Evolutionary conservation across 78 protist species (phyloP).

Genomic region (Planoprotostelium fungivorum): DNA sequence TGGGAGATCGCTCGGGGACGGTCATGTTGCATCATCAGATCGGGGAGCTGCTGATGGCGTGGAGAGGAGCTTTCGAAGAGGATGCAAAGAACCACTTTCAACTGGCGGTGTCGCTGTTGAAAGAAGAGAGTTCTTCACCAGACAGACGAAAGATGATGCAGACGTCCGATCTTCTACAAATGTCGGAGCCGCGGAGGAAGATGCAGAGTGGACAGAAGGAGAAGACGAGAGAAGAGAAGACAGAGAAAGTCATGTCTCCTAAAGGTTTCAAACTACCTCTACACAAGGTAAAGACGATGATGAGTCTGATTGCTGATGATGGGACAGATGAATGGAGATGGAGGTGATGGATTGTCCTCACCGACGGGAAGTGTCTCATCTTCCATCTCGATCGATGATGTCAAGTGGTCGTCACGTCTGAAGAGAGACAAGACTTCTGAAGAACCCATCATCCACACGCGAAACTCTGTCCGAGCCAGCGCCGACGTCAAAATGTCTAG

Average conservation of each 20-base stretch:
- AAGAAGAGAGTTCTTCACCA: background rate
- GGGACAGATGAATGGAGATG: background rate
- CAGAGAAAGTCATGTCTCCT: background rate
- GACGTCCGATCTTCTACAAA: background rate
- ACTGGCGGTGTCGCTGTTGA: background rate
- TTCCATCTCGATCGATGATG: background rate
- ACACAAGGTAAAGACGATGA: background rate
- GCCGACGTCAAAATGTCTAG: background rate
- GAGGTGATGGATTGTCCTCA: background rate
- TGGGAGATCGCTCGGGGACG: background rate
- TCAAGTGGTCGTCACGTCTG: background rate
- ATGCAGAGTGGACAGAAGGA: background rate
- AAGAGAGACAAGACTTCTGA: background rate
- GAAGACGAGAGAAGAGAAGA: background rate
- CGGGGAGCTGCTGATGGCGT: background rate
- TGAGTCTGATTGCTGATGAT: background rate
- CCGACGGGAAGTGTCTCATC: background rate
- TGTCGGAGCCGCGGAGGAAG: background rate
- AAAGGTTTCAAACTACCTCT: background rate
- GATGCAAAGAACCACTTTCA: background rate
- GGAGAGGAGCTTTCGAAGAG: background rate
- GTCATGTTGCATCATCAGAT: background rate
- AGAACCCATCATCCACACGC: background rate
- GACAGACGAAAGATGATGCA: background rate
- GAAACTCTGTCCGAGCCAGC: too few relatives aligned